phyloP scores from a whole-genome alignment of 192 early-diverging fungal genomes.

The Coemansia sp. region DNA sequence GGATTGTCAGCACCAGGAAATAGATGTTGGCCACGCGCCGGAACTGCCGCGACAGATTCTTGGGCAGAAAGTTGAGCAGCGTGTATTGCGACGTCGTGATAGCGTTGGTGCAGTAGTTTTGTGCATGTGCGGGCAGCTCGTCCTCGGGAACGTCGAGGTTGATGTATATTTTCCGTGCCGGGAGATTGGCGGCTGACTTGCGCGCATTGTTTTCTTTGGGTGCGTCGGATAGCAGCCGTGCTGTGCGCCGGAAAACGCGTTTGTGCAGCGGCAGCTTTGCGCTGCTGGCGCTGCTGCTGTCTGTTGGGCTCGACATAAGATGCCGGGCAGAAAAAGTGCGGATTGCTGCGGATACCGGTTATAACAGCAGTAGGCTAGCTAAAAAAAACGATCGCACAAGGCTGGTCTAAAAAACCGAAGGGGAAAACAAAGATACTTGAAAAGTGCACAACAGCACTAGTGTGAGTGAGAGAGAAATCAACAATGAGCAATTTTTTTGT shows the following conservation, averaged over 20 bases:
- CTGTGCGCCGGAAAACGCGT: slow-evolving; percentile 19
- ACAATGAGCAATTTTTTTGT: neutral
- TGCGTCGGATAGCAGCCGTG: slow-evolving; percentile 8
- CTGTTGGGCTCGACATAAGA: slow-evolving; percentile 6
- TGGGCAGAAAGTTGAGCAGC: slow-evolving; percentile 78
- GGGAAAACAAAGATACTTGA: neutral
- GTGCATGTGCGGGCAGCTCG: slow-evolving; percentile 58
- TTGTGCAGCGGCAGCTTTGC: slow-evolving; percentile 14
- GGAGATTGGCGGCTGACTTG: slow-evolving; percentile 26
- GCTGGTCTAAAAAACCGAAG: slow-evolving; percentile 11
- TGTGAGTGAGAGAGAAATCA: neutral
- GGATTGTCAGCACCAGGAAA: slow-evolving; percentile 66
- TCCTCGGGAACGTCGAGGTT: slow-evolving; percentile 61
- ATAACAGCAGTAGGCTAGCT: neutral
- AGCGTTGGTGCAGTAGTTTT: slow-evolving; percentile 68
- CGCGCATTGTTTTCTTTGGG: slow-evolving; percentile 19
- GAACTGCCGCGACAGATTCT: slow-evolving; percentile 93
- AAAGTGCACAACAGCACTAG: slow-evolving; percentile 6
- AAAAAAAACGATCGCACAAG: neutral
- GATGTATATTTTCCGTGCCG: slow-evolving; percentile 56
- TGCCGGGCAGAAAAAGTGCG: neutral
- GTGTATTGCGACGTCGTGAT: slow-evolving; percentile 94
- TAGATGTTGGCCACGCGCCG: slow-evolving; percentile 79
- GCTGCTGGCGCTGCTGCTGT: slow-evolving; percentile 8
- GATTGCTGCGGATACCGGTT: neutral